These are phyloP conservation scores for Quercus mongolica DNA, from an alignment of 306 rosid genomes.

Conservation along the genomic window DNA sequence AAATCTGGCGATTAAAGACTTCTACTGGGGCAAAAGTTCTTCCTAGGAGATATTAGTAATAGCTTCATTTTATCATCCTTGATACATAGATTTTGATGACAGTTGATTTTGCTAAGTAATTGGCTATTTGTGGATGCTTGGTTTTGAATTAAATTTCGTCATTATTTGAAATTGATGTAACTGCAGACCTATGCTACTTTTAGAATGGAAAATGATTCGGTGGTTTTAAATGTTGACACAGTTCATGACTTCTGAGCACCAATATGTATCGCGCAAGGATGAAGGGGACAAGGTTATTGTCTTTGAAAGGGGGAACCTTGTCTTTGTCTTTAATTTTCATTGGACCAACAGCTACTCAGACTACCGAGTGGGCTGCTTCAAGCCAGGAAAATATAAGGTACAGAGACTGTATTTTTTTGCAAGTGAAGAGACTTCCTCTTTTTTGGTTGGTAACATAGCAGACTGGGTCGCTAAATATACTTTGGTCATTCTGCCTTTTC, in stretches of 20 bases:
- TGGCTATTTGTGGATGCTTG: background rate
- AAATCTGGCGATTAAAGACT: conserved; percentile 10
- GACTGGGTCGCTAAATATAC: too few relatives aligned
- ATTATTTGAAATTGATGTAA: background rate
- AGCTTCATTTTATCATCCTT: background rate
- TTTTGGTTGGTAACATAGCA: background rate
- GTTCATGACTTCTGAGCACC: conserved; percentile 95
- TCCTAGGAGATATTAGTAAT: background rate
- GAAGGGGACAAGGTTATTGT: conserved; percentile 72
- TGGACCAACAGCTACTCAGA: conserved; percentile 85
- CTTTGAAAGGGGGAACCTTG: conserved; percentile 79
- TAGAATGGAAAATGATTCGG: conserved; percentile 13
- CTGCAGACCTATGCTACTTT: background rate
- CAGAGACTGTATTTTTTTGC: conserved; percentile 6
- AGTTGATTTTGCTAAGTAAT: background rate
- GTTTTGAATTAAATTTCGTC: background rate
- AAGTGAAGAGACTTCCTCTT: background rate
- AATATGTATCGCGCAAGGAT: conserved; percentile 71
- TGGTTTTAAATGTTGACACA: conserved; percentile 40
- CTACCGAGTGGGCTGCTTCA: conserved; percentile 77
- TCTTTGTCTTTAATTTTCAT: conserved; percentile 94
- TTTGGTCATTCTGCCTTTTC: background rate
- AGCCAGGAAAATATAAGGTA: conserved; percentile 95
- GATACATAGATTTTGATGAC: background rate
- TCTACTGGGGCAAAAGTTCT: background rate